A percentile compares a stretch with the other conserved stretches of the same genome.
These are phyloP conservation scores for Physcomitrellopsis africana DNA, from an alignment of 225 moss, liverwort and hornwort genomes.

Conservation along the genomic window DNA sequence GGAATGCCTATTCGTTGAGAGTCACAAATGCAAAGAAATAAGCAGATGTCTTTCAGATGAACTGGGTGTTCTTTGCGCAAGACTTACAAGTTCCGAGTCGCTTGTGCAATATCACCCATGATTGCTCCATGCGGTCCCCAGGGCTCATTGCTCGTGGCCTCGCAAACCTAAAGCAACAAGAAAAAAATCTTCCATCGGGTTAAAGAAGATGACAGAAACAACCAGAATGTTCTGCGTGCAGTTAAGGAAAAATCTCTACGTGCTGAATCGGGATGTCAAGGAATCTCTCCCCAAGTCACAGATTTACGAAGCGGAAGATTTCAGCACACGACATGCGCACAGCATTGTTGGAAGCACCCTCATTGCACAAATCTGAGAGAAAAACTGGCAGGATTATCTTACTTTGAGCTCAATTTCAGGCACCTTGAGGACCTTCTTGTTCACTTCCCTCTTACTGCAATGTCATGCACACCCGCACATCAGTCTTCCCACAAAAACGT, in stretches of 20 bases:
- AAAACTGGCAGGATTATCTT: not conserved
- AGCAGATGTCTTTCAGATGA: not conserved
- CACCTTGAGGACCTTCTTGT: conserved; percentile 97
- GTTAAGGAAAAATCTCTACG: conserved; percentile 3
- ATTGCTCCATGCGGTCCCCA: conserved; percentile 99
- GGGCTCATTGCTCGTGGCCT: conserved; percentile 98
- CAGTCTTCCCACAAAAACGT: not conserved
- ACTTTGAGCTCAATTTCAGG: conserved; percentile 99
- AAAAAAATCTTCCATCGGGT: conserved; percentile 19
- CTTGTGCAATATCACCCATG: conserved; percentile 97
- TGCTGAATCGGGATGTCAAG: conserved; percentile 11
- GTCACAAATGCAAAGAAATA: conserved; percentile 13
- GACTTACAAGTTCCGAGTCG: conserved; percentile 89
- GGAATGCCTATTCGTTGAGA: not conserved
- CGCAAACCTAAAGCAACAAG: conserved; percentile 68
- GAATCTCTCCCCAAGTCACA: not conserved
- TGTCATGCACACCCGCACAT: conserved; percentile 21
- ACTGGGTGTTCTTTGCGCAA: not conserved
- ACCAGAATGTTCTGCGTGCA: not conserved
- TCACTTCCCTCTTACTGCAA: conserved; percentile 92
- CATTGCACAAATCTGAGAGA: not conserved
- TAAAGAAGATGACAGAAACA: conserved; percentile 9
- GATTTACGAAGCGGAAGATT: not conserved
- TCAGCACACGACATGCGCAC: not conserved
- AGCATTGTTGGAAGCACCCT: conserved; percentile 5